A percentile compares a stretch with the other conserved stretches of the same genome.
phyloP scores from a whole-genome alignment of 805 yeast genomes.

The Yamadazyma philogaea region DNA sequence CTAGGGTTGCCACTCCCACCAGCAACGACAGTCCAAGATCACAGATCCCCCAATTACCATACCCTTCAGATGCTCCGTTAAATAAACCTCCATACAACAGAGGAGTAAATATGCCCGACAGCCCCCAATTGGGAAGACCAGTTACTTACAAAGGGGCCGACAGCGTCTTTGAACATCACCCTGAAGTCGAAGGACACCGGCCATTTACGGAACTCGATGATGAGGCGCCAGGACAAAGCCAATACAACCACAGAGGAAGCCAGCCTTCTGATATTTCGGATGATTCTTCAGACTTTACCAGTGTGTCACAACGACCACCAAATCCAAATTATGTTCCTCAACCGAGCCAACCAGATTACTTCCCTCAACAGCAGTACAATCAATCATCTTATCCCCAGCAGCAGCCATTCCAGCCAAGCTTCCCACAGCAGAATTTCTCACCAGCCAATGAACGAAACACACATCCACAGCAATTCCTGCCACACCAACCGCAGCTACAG shows the following conservation, averaged over 20 bases:
- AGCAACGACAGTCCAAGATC: constrained; percentile 19
- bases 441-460: constrained; percentile 18
- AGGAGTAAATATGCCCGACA: background rate
- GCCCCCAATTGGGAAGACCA: background rate
- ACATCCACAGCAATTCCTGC: constrained; percentile 4
- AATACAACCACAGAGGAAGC: constrained; percentile 10
- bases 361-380: constrained; percentile 11
- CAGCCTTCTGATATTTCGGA: constrained; percentile 26
- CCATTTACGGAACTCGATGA: constrained; percentile 42
- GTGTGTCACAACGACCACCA: constrained; percentile 73
- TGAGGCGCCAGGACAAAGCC: constrained; percentile 13
- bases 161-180: constrained; percentile 45
- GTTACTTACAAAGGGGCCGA: constrained; percentile 6
- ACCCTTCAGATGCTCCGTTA: constrained; percentile 17
- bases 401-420: constrained; percentile 17
- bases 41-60: constrained; percentile 13
- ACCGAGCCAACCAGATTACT: constrained; percentile 16
- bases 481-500: constrained; percentile 7
- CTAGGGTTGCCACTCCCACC: constrained; percentile 27
- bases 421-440: constrained; percentile 16
- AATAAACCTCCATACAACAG: constrained; percentile 16
- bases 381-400: constrained; percentile 15
- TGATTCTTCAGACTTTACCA: constrained; percentile 65
- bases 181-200: constrained; percentile 44
- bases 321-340: constrained; percentile 51